These are phyloP conservation scores for Boeremia lycopersici DNA, from an alignment of 2,329 filamentous ascomycete genomes.

Conservation along the genomic window DNA sequence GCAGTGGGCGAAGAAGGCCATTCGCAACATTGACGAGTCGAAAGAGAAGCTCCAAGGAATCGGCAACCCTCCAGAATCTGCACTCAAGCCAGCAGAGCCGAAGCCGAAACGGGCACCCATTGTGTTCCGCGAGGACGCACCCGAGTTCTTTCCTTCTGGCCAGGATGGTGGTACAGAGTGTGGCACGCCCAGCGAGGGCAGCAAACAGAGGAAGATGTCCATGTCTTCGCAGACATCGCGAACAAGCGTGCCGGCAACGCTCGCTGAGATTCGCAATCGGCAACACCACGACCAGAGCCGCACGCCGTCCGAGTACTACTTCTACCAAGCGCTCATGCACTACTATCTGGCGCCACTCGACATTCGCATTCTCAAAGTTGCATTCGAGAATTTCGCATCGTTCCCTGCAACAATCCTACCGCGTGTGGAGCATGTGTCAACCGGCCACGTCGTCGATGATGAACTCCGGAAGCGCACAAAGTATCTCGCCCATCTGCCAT, in stretches of 20 bases:
- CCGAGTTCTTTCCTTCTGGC: conserved; percentile 54
- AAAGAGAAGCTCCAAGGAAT: conserved; percentile 77
- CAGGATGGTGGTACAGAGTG: conserved; percentile 44
- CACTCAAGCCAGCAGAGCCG: conserved; percentile 57
- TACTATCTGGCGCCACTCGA: conserved; percentile 90
- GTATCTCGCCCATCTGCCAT: conserved; percentile 84
- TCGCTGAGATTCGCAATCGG: conserved; percentile 54
- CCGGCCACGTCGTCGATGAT: conserved; percentile 86
- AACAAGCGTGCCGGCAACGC: conserved; percentile 48
- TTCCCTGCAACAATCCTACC: conserved; percentile 88
- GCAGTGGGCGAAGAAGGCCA: conserved; percentile 87
- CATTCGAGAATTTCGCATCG: conserved; percentile 79
- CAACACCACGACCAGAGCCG: conserved; percentile 54
- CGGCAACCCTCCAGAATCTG: conserved; percentile 65
- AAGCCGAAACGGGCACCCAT: conserved; percentile 57
- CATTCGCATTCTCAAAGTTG: conserved; percentile 88
- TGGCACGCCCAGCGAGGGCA: conserved; percentile 13
- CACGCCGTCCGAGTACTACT: conserved; percentile 70
- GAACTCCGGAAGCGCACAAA: conserved; percentile 81
- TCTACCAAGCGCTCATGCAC: conserved; percentile 86
- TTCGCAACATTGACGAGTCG: conserved; percentile 72
- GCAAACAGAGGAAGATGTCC: conserved; percentile 34
- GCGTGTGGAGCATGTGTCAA: conserved; percentile 85
- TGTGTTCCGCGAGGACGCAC: conserved; percentile 54
- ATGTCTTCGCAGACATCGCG: conserved; percentile 39